Evolutionary conservation across 495 filamentous ascomycete genomes (phyloP).

Genomic region (Darksidea phi): DNA sequence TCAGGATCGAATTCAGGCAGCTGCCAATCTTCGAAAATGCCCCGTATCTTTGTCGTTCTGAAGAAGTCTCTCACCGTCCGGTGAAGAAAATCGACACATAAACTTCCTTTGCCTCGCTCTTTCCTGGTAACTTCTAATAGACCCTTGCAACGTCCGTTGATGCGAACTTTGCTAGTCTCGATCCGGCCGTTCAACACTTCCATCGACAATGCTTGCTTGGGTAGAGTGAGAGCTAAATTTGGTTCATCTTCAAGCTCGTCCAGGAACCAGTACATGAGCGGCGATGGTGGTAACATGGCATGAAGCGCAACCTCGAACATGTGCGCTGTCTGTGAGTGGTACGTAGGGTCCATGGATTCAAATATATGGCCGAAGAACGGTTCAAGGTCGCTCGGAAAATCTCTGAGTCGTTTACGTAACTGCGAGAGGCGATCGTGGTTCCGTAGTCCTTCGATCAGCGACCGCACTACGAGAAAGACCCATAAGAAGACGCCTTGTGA

Average conservation of each 20-base stretch:
- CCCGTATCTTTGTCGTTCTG: not conserved
- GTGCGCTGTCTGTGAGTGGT: constrained; percentile 1
- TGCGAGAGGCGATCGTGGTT: constrained; percentile 24
- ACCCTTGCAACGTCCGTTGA: constrained; percentile 23
- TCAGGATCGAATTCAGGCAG: not conserved
- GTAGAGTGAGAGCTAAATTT: not conserved
- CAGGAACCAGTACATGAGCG: constrained; percentile 8
- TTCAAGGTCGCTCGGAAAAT: constrained; percentile 29
- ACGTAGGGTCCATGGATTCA: constrained; percentile 16
- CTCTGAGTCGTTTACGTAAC: constrained; percentile 18
- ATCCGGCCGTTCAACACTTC: not conserved
- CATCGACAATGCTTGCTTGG: not conserved
- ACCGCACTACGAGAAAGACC: constrained; percentile 38
- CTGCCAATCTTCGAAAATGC: not conserved
- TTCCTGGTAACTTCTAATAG: constrained; percentile 8
- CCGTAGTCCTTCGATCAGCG: constrained; percentile 25
- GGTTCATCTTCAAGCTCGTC: constrained; percentile 16
- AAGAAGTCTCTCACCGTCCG: constrained; percentile 28
- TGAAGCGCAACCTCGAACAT: constrained; percentile 9
- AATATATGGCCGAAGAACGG: constrained; percentile 21
- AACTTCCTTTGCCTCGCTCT: not conserved
- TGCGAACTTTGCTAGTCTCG: not conserved
- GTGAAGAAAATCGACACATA: constrained; percentile 22
- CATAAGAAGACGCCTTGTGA: constrained; percentile 40
- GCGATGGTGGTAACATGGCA: not conserved